These are phyloP conservation scores for cucumber (Cucumis sativus) DNA, from an alignment of 306 rosid species.

Conservation along the genomic window Cucumber_9930_V3 NC_026658.2:706001-706500, in stretches of 20 bases:
- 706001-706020: neutral
- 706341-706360: neutral
- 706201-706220: slow-evolving; percentile 60
- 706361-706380: slow-evolving; percentile 41
- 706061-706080: slow-evolving; percentile 1
- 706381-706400: slow-evolving; percentile 76
- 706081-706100: slow-evolving; percentile 61
- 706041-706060: neutral
- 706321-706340: neutral
- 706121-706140: slow-evolving; percentile 91
- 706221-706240: slow-evolving; percentile 64
- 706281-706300: slow-evolving; percentile 43
- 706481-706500: slow-evolving; percentile 78
- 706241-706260: slow-evolving; percentile 76
- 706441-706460: slow-evolving; percentile 57
- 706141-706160: slow-evolving; percentile 89
- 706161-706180: slow-evolving; percentile 98
- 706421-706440: slow-evolving; percentile 71
- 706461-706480: slow-evolving; percentile 67
- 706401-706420: slow-evolving; percentile 72
- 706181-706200: slow-evolving; percentile 67
- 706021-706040: neutral
- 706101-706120: slow-evolving; percentile 70
- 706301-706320: neutral
- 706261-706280: slow-evolving; percentile 69